Percentiles rank a stretch among this genome's conserved stretches.
Conservation (phyloP, 169 alveolate genomes). For the Plasmodium yoelii region DNA sequence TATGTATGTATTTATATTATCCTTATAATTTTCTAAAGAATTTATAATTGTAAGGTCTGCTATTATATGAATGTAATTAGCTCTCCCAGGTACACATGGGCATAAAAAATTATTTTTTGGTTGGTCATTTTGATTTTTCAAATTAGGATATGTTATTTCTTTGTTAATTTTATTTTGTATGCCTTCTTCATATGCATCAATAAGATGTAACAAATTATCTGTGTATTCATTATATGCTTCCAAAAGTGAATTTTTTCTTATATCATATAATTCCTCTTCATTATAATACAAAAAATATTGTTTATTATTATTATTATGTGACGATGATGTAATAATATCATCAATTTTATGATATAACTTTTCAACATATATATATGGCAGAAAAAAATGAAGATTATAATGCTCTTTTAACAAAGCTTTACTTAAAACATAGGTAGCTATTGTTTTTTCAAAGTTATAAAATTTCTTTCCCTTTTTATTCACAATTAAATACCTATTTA, state of each 20-base stretch:
- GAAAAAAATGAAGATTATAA: constrained; percentile 39
- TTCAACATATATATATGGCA: constrained; percentile 49
- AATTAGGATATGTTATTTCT: constrained; percentile 1
- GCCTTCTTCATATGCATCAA: background rate
- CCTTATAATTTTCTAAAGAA: background rate
- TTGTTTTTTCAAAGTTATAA: constrained; percentile 57
- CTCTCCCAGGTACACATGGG: constrained; percentile 86
- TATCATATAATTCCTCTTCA: constrained; percentile 10
- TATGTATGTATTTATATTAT: background rate
- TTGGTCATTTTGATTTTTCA: background rate
- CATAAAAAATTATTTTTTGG: constrained; percentile 41
- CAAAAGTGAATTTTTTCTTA: constrained; percentile 11
- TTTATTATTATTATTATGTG: background rate
- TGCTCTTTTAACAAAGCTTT: constrained; percentile 66
- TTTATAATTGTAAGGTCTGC: constrained; percentile 70
- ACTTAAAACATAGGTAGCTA: constrained; percentile 61
- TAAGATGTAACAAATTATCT: constrained; percentile 1
- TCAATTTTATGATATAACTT: constrained; percentile 6
- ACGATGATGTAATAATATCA: background rate
- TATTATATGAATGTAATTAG: constrained; percentile 78
- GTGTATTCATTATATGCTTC: constrained; percentile 34
- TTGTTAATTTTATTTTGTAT: background rate
- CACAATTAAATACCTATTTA: constrained; percentile 25
- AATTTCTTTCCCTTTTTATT: constrained; percentile 31
- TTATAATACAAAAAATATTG: background rate